phyloP scores from a whole-genome alignment of 352 stramenopile genomes.

The Phytophthora constricta region DNA sequence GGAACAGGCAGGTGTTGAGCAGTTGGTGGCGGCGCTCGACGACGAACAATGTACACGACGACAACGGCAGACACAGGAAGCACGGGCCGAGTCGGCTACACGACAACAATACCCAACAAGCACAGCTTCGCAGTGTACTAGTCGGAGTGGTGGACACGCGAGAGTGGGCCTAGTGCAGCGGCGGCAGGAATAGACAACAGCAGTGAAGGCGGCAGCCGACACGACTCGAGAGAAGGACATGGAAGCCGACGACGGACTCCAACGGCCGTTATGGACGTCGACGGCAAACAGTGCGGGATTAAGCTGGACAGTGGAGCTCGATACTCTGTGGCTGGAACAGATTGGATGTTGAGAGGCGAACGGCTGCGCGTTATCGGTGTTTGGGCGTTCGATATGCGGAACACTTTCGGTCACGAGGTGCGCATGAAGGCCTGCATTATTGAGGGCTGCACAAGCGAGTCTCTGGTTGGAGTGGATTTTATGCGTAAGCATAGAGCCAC shows the following conservation, averaged over 20 bases:
- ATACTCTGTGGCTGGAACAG: neutral
- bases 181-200: neutral
- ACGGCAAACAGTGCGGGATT: neutral
- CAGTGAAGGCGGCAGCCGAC: neutral
- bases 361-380: neutral
- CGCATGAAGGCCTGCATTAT: neutral
- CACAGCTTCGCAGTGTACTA: too few species aligned
- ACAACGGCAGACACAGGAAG: too few species aligned
- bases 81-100: too few species aligned
- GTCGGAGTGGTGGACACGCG: too few species aligned
- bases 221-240: too few species aligned
- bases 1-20: too few species aligned
- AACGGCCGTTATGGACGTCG: neutral
- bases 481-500: neutral
- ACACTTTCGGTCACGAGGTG: neutral
- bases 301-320: neutral
- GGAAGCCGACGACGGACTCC: neutral
- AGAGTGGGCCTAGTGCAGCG: too few species aligned
- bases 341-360: neutral
- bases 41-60: too few species aligned
- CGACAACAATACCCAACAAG: too few species aligned
- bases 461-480: constrained; percentile 8
- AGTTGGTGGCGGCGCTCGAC: too few species aligned
- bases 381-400: neutral
- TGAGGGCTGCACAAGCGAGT: constrained; percentile 1